phyloP scores from a whole-genome alignment of 768 basidiomycete genomes.

The Tylopilus cervinicoccineus region DNA sequence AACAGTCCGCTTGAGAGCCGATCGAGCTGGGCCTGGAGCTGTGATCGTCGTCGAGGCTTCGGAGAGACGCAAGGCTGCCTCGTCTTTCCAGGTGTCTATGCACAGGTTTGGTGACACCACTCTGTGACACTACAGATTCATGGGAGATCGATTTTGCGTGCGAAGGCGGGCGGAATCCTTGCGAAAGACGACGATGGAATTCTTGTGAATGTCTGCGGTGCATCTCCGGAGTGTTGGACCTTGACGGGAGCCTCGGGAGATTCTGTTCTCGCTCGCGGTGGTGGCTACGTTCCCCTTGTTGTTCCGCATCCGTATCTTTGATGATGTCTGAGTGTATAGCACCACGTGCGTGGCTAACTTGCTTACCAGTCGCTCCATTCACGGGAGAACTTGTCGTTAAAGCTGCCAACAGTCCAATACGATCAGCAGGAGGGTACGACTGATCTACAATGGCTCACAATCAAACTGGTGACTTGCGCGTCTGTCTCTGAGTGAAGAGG shows the following conservation, averaged over 20 bases:
- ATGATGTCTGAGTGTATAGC: neutral
- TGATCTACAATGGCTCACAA: constrained; percentile 11
- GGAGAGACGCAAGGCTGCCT: constrained; percentile 40
- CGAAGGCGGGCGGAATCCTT: constrained; percentile 26
- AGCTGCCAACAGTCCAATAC: constrained; percentile 18
- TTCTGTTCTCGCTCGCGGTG: constrained; percentile 53
- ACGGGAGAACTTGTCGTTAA: constrained; percentile 26
- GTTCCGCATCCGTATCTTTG: constrained; percentile 30
- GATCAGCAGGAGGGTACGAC: neutral
- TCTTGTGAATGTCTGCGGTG: constrained; percentile 27
- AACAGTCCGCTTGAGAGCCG: constrained; percentile 52
- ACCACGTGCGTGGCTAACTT: constrained; percentile 6
- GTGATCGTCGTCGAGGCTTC: constrained; percentile 38
- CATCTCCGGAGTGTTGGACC: constrained; percentile 23
- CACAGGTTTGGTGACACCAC: constrained; percentile 3
- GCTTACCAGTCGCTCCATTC: constrained; percentile 19
- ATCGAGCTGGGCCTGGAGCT: constrained; percentile 44
- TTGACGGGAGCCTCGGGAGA: constrained; percentile 26
- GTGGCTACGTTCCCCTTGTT: constrained; percentile 29
- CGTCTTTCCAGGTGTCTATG: constrained; percentile 21
- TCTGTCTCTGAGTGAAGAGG: constrained; percentile 12
- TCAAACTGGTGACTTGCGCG: constrained; percentile 12
- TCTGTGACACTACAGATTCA: constrained; percentile 11
- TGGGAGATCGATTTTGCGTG: constrained; percentile 20
- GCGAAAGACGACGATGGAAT: constrained; percentile 23